phyloP scores from a whole-genome alignment of 179 eudicot species.

The Heliamphora pulchella region DNA sequence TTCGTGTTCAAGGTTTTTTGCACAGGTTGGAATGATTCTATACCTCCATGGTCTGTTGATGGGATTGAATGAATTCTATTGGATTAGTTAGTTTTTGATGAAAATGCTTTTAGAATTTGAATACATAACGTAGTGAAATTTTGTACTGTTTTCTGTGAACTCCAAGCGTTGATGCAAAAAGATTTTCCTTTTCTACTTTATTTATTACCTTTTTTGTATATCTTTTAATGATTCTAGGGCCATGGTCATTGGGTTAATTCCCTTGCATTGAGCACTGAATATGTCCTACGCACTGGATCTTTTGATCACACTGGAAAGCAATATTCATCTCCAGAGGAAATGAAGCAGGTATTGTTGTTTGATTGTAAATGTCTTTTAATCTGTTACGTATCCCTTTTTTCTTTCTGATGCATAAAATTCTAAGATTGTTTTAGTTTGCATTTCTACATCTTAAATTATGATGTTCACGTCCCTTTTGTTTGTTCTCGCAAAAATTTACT shows the following conservation, averaged over 20 bases:
- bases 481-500: background rate
- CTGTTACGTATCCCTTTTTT: background rate
- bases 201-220: background rate
- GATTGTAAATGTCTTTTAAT: background rate
- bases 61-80: too few species aligned
- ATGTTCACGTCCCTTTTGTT: background rate
- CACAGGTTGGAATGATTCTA: too few species aligned
- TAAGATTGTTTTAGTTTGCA: background rate
- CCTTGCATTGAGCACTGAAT: conserved; percentile 96
- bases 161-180: background rate
- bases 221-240: conserved; percentile 43
- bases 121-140: too few species aligned
- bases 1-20: too few species aligned
- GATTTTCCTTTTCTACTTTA: conserved; percentile 1
- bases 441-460: background rate
- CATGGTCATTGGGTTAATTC: conserved; percentile 99
- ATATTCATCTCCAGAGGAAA: conserved; percentile 79
- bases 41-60: too few species aligned
- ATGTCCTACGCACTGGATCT: conserved; percentile 92
- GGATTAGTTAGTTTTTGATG: too few species aligned
- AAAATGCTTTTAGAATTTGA: too few species aligned
- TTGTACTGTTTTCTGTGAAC: background rate
- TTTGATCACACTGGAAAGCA: conserved; percentile 81
- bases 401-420: background rate
- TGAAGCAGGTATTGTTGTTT: conserved; percentile 62